A percentile compares a stretch with the other conserved stretches of the same genome.
Conservation (phyloP, 169 alveolate genomes). For the Perkinsus olseni region DNA sequence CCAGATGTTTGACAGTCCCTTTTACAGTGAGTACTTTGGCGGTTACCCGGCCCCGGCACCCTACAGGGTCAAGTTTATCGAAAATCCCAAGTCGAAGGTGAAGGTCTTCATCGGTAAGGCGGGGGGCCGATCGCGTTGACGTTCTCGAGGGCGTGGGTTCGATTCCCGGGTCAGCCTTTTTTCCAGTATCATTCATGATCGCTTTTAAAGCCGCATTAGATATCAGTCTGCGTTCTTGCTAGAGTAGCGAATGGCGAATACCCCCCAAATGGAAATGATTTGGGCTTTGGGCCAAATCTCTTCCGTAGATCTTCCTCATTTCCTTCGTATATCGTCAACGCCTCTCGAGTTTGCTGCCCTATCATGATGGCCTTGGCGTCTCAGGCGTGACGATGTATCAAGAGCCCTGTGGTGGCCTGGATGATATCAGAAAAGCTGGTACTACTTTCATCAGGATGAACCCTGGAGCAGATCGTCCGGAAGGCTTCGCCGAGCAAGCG, state of each 20-base stretch:
- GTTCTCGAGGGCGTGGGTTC: neutral
- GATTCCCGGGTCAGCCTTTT: too few relatives aligned
- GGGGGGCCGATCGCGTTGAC: neutral
- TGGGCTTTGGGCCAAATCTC: too few relatives aligned
- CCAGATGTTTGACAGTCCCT: neutral
- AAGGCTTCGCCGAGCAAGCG: neutral
- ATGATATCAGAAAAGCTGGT: neutral
- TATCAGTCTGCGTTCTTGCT: too few relatives aligned
- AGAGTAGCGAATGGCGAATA: too few relatives aligned
- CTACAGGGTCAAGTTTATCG: neutral
- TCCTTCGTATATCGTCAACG: too few relatives aligned
- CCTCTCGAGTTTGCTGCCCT: too few relatives aligned
- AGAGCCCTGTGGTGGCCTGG: neutral
- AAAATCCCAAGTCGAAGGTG: neutral
- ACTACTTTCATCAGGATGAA: neutral
- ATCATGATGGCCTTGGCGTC: neutral
- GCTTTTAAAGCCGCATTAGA: too few relatives aligned
- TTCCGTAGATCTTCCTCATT: too few relatives aligned
- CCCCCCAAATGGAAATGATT: too few relatives aligned
- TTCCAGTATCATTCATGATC: too few relatives aligned
- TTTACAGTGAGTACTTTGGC: neutral
- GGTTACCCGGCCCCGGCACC: neutral
- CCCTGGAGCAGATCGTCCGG: neutral
- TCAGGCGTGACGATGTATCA: neutral
- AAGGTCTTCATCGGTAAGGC: neutral